Evolutionary conservation across 2,329 filamentous ascomycete genomes (phyloP), one percentile per base, ranked within the genome.

Genomic region (Paraconiothyrium brasiliense): DNA sequence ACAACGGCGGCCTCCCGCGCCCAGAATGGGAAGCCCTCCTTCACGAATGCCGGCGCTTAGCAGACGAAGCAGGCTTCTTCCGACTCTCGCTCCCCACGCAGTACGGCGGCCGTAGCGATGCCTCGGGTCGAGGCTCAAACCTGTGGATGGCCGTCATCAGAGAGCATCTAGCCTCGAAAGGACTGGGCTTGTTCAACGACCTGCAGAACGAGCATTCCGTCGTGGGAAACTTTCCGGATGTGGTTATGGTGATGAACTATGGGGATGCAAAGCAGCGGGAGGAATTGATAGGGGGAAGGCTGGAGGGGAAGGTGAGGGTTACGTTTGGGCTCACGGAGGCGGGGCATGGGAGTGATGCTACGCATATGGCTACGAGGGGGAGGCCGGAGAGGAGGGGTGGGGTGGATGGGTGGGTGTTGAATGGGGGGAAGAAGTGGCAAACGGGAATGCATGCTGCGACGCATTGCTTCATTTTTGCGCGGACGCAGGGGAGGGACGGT

Each of bases 321-420:
- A 88, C 86, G 0, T 89, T 89, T 73, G 87, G 87, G 4, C 71
- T 89, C 67, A 89, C 87, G 8, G 87, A 89, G 75, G 85, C 85
- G 16, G 82, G 81, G 20, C 87, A 89, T 68, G 87, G 87, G 20
- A 87, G 84, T 61, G 87, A 89, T 74, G 87, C 86, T 5, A 89
- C 87, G 2, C 84, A 86, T 69, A 88, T 89, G 85, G 83, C 81
- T 24, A 89, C 87, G 0, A 78, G 73, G 30, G 87, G 85, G 1
- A 76, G 67, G 35, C 80, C 78, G 27, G 80, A 82, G 66, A 80
- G 68, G 13, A 78, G 77, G 3, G 78, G 82, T 51, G 84, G 83
- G 0, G 76, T 78, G 4, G 71, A 79, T 1, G 83, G 83, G 7
- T 88, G 82, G 78, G 51, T 84, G 66, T 83, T 89, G 67, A 85